Evolutionary conservation across 768 basidiomycete species (phyloP), one percentile per base, ranked within the genome.

Genomic region (Collybia nuda): DNA sequence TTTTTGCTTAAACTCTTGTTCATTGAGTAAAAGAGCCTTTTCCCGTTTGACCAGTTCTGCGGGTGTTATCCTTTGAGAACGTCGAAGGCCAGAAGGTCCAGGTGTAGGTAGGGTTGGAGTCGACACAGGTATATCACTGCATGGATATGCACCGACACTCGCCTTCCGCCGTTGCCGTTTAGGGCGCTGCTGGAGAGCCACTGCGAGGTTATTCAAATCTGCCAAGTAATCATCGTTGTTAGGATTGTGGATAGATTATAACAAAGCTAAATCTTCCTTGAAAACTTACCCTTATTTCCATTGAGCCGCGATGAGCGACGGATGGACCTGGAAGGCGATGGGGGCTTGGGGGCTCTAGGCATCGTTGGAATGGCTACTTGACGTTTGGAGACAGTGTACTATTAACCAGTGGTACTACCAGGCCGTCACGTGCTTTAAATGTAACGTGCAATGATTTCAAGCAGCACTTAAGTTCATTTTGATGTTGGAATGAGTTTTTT

Each of bases 21-120:
- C 77, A 44, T 69, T 67, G 47, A 64, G 44, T 32, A 68, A 39
- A 45, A 77, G 60, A 3, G 64, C 57, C 44, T 66, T 60, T 56
- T 74, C 70, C 51, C 73, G 66, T 62, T 67, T 55, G 40, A 70
- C 56, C 26, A 76, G 67, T 48, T 76, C 76, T 21, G 66, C 52
- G 14, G 68, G 64, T 18, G 70, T 68, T 57, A 73, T 72, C 59
- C 71, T 70, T 47, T 63, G 64, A 8, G 71, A 74, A 65, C 72
- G 67, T 56, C 70, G 62, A 52, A 57, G 63, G 55, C 64, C 61
- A 53, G 64, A 59, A 26, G 53, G 32, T 14, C 32, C 32, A 14
- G 32, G 32, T 32, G 32, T 32, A 14, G 32, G 32, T 32, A 32
- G 14, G 32, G 6, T 4, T 9, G 32, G 14, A 32, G 12, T 11